These are phyloP conservation scores for Sporothrix phasma DNA, from an alignment of 2,329 filamentous ascomycete species.

Conservation along the genomic window DNA sequence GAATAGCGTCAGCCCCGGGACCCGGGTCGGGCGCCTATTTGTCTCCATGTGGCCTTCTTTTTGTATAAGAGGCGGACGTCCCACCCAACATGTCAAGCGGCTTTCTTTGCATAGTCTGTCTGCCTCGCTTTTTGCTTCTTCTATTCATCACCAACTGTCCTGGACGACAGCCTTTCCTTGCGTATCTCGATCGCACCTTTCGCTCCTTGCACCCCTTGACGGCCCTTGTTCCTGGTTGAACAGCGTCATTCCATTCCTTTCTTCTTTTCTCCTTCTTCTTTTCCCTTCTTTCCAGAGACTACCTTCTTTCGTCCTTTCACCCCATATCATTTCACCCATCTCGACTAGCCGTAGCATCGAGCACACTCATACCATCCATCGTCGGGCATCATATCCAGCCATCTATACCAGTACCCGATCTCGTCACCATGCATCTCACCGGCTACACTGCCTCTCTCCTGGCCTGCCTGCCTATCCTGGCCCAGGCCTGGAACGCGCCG, in stretches of 20 bases:
- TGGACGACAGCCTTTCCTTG: constrained; percentile 3
- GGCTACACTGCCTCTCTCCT: constrained; percentile 15
- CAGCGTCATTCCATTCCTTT: not conserved
- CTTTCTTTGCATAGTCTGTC: not conserved
- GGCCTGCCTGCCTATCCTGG: constrained; percentile 22
- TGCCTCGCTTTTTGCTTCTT: not conserved
- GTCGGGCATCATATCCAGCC: not conserved
- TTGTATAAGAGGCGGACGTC: constrained; percentile 5
- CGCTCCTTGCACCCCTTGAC: not conserved
- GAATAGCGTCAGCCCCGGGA: constrained; percentile 3
- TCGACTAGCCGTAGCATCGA: not conserved
- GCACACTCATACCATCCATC: not conserved
- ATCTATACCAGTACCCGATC: not conserved
- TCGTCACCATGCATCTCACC: constrained; percentile 5
- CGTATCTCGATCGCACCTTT: not conserved
- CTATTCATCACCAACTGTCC: not conserved
- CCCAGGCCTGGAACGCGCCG: constrained; percentile 30
- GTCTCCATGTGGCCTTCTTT: not conserved
- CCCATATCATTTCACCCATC: not conserved
- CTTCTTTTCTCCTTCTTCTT: not conserved
- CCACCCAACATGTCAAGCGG: constrained; percentile 2
- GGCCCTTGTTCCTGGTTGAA: not conserved
- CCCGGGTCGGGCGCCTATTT: constrained; percentile 3
- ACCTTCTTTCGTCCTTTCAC: not conserved
- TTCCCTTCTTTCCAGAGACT: not conserved